Percentiles rank a stretch among this genome's conserved stretches.
Conservation (phyloP, 1,139 yeast species). For the Pichia sp. region DNA sequence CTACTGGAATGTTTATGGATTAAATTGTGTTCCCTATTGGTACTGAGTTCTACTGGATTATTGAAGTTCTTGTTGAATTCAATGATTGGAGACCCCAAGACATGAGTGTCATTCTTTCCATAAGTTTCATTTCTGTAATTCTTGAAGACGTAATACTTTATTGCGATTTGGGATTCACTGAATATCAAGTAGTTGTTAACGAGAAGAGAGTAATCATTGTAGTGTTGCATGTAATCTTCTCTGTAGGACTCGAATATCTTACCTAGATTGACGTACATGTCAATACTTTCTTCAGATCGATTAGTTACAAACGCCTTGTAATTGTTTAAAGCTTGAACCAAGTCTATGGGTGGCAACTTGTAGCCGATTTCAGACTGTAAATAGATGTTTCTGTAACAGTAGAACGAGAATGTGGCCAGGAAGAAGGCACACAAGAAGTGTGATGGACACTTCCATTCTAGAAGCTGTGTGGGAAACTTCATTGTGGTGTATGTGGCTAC, state of each 20-base stretch:
- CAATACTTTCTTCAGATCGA: constrained; percentile 20
- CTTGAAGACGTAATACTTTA: constrained; percentile 13
- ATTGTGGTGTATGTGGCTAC: too few species aligned
- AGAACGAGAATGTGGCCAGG: constrained; percentile 18
- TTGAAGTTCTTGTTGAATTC: constrained; percentile 14
- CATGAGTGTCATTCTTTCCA: not conserved
- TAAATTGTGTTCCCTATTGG: constrained; percentile 1
- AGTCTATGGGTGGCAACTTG: constrained; percentile 24
- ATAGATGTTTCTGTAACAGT: constrained; percentile 22
- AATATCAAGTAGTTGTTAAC: constrained; percentile 7
- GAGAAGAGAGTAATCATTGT: constrained; percentile 13
- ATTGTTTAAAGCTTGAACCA: constrained; percentile 25
- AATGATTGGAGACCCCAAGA: constrained; percentile 10
- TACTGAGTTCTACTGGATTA: not conserved
- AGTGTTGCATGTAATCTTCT: constrained; percentile 14
- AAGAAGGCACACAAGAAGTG: constrained; percentile 3
- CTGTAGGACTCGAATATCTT: constrained; percentile 21
- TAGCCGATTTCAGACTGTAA: constrained; percentile 25
- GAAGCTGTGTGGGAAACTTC: too few species aligned
- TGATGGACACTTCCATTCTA: constrained; percentile 1
- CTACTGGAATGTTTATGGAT: not conserved
- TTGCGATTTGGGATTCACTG: constrained; percentile 13
- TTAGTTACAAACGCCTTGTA: constrained; percentile 17
- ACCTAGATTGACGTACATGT: constrained; percentile 21
- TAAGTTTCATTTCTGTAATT: constrained; percentile 10